A percentile compares a stretch with the other conserved stretches of the same genome.
Conservation (phyloP, 2,329 filamentous ascomycete species). For the Aspergillus aculeatinus region DNA sequence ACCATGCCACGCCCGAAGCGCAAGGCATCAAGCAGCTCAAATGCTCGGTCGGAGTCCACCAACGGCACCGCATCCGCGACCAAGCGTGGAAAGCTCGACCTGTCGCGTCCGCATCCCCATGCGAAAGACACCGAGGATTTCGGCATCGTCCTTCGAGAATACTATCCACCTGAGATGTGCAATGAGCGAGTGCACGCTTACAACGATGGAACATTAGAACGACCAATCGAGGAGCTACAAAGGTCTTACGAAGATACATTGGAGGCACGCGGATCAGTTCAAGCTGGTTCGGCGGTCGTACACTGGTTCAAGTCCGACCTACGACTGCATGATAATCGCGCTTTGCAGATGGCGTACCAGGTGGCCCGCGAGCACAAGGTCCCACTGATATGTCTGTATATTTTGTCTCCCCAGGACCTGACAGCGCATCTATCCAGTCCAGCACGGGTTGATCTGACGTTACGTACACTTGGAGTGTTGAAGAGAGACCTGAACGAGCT, state of each 20-base stretch:
- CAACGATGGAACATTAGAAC: constrained; percentile 64
- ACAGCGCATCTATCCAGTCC: constrained; percentile 75
- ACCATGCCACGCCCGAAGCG: constrained; percentile 29
- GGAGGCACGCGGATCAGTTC: constrained; percentile 51
- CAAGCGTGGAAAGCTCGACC: constrained; percentile 21
- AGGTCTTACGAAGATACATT: constrained; percentile 62
- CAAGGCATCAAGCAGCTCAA: constrained; percentile 18
- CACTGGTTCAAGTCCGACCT: constrained; percentile 92
- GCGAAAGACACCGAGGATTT: constrained; percentile 48
- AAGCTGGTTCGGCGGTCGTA: constrained; percentile 63
- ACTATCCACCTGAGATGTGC: constrained; percentile 83
- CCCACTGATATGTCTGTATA: constrained; percentile 73
- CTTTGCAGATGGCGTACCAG: constrained; percentile 64
- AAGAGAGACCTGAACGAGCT: constrained; percentile 65
- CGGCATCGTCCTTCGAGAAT: constrained; percentile 69
- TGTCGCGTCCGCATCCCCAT: constrained; percentile 31
- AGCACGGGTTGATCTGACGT: constrained; percentile 73
- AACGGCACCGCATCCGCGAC: constrained; percentile 7
- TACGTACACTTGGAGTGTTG: constrained; percentile 68
- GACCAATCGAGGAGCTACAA: constrained; percentile 70
- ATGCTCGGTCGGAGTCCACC: constrained; percentile 5
- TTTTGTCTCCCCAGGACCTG: constrained; percentile 80
- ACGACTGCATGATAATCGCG: constrained; percentile 70
- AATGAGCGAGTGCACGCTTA: constrained; percentile 76
- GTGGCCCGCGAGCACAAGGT: constrained; percentile 66